Evolutionary conservation across 805 yeast species (phyloP).

Genomic region (Ogataea trehaloabstinens): DNA sequence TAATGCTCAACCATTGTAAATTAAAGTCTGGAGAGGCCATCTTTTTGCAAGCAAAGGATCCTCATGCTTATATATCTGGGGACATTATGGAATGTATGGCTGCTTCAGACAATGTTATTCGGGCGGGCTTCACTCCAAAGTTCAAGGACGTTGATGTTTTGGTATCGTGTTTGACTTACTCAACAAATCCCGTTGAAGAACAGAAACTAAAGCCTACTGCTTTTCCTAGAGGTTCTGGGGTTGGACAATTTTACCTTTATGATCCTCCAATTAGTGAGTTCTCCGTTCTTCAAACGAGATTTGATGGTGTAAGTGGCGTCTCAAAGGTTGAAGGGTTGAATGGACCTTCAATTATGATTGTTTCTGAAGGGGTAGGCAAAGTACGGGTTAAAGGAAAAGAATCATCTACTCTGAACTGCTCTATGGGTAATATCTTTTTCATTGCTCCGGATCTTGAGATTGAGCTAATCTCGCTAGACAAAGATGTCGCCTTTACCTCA

Average conservation of each 20-base stretch:
- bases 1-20: constrained; percentile 83
- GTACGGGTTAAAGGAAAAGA: constrained; percentile 44
- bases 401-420: constrained; percentile 43
- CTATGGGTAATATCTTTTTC: constrained; percentile 79
- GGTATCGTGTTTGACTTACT: constrained; percentile 87
- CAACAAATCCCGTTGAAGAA: constrained; percentile 84
- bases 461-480: constrained; percentile 51
- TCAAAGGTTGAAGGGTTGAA: constrained; percentile 60
- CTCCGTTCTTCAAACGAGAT: constrained; percentile 82
- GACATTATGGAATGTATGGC: constrained; percentile 99
- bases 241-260: constrained; percentile 64
- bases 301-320: constrained; percentile 46
- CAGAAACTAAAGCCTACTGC: constrained; percentile 78
- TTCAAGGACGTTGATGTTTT: constrained; percentile 92
- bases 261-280: constrained; percentile 98
- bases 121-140: constrained; percentile 99
- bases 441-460: constrained; percentile 75
- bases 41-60: constrained; percentile 94
- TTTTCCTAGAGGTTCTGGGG: constrained; percentile 63
- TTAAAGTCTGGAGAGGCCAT: constrained; percentile 91
- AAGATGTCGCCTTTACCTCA: constrained; percentile 56
- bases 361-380: constrained; percentile 77
- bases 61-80: constrained; percentile 96
- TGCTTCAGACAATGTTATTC: constrained; percentile 95
- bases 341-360: constrained; percentile 87